These are phyloP conservation scores for Dacryopinax spathularia DNA, from an alignment of 768 basidiomycete species.

Conservation along the genomic window DNA sequence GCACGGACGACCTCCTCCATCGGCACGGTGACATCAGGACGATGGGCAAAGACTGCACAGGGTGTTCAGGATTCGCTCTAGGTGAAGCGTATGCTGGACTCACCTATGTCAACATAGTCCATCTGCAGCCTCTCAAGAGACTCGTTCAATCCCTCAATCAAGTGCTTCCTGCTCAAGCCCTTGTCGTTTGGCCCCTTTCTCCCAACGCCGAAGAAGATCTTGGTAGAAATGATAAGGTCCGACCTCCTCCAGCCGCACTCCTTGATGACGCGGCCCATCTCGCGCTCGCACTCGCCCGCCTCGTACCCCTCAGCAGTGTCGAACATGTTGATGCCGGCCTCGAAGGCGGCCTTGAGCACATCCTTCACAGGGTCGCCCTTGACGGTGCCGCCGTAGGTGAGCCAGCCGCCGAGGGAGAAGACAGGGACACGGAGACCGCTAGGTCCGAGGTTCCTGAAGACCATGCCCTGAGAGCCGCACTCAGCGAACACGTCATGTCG, in stretches of 20 bases:
- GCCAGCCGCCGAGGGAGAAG: constrained; percentile 55
- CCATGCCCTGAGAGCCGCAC: constrained; percentile 11
- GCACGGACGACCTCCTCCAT: constrained; percentile 67
- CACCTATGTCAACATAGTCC: constrained; percentile 57
- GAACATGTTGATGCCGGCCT: constrained; percentile 63
- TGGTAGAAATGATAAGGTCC: constrained; percentile 64
- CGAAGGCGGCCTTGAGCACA: constrained; percentile 62
- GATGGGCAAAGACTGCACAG: constrained; percentile 44
- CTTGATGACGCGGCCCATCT: constrained; percentile 71
- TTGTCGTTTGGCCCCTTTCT: constrained; percentile 41
- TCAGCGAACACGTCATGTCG: background rate
- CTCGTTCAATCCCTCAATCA: constrained; percentile 61
- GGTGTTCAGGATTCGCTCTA: background rate
- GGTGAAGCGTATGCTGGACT: background rate
- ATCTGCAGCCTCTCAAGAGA: constrained; percentile 52
- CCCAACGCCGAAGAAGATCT: constrained; percentile 58
- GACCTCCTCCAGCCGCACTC: constrained; percentile 53
- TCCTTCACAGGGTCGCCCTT: constrained; percentile 62
- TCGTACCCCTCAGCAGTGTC: constrained; percentile 56
- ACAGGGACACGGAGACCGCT: constrained; percentile 51
- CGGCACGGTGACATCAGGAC: constrained; percentile 35
- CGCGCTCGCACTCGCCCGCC: constrained; percentile 51
- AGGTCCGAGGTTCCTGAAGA: constrained; percentile 37
- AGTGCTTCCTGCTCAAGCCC: constrained; percentile 2
- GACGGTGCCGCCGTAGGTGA: constrained; percentile 50